These are phyloP conservation scores for Fusarium succisae DNA, from an alignment of 2,329 filamentous ascomycete species.

Conservation along the genomic window DNA sequence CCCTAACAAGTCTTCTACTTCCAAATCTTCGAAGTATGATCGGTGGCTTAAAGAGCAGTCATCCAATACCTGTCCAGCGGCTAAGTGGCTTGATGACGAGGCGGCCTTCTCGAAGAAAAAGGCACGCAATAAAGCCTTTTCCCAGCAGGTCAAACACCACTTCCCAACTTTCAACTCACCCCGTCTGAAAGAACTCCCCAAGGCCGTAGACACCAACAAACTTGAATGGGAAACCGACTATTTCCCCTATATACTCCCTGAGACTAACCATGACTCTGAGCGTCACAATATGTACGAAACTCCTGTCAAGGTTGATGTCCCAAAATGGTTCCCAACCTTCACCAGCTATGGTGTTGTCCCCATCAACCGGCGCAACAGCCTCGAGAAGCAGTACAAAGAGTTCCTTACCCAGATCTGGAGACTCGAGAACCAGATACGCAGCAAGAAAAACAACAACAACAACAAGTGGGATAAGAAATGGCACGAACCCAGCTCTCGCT, in stretches of 20 bases:
- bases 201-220: background rate
- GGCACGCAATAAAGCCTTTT: constrained; percentile 8
- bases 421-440: constrained; percentile 22
- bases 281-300: constrained; percentile 8
- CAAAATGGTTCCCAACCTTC: constrained; percentile 35
- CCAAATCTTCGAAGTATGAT: background rate
- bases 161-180: background rate
- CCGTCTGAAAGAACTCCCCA: background rate
- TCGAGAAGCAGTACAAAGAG: constrained; percentile 25
- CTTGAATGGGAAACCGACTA: background rate
- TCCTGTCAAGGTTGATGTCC: background rate
- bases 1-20: background rate
- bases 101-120: constrained; percentile 1
- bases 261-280: background rate
- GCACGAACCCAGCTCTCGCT: constrained; percentile 25
- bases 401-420: constrained; percentile 27
- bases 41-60: constrained; percentile 6
- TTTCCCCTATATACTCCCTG: constrained; percentile 5
- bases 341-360: constrained; percentile 14
- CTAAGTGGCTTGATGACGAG: constrained; percentile 5
- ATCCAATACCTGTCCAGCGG: background rate
- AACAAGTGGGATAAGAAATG: constrained; percentile 36
- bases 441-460: background rate
- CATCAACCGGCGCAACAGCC: background rate
- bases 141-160: constrained; percentile 8